These are phyloP conservation scores for Emergomyces orientalis DNA, from an alignment of 2,329 filamentous ascomycete genomes.

Conservation along the genomic window DNA sequence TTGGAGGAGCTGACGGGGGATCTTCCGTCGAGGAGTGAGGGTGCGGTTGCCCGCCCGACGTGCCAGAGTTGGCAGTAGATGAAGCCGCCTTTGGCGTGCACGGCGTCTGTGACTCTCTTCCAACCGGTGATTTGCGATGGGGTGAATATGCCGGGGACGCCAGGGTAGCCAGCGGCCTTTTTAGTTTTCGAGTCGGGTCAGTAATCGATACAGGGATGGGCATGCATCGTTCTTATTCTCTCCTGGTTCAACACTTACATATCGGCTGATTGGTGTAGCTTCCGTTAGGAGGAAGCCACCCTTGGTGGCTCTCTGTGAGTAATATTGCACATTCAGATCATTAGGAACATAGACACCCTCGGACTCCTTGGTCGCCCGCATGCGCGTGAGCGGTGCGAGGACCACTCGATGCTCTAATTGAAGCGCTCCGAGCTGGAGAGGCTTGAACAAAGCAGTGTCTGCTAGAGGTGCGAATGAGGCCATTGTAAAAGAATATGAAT, in stretches of 20 bases:
- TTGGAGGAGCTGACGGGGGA: conserved; percentile 33
- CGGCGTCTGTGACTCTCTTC: conserved; percentile 51
- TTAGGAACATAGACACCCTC: conserved; percentile 42
- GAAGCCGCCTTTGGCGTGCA: conserved; percentile 53
- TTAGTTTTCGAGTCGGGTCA: conserved; percentile 14
- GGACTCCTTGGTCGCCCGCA: conserved; percentile 29
- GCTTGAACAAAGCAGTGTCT: conserved; percentile 2
- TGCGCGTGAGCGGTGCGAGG: conserved; percentile 51
- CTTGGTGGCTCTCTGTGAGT: conserved; percentile 44
- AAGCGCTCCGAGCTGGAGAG: conserved; percentile 28
- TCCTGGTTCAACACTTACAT: not conserved
- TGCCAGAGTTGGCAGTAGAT: conserved; percentile 57
- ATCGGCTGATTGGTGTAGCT: conserved; percentile 40
- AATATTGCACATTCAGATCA: conserved; percentile 43
- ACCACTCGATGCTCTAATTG: conserved; percentile 41
- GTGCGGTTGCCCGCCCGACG: conserved; percentile 47
- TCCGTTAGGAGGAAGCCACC: conserved; percentile 51
- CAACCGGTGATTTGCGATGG: conserved; percentile 49
- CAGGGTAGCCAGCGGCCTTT: conserved; percentile 40
- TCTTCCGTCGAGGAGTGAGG: conserved; percentile 24
- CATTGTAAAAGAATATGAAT: not conserved
- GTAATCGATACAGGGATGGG: not conserved
- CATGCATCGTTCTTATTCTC: not conserved
- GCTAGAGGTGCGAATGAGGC: not conserved
- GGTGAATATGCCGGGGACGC: conserved; percentile 51